Conservation (phyloP, 129 eudicot species). For the Chrysanthemum makinoi region DNA sequence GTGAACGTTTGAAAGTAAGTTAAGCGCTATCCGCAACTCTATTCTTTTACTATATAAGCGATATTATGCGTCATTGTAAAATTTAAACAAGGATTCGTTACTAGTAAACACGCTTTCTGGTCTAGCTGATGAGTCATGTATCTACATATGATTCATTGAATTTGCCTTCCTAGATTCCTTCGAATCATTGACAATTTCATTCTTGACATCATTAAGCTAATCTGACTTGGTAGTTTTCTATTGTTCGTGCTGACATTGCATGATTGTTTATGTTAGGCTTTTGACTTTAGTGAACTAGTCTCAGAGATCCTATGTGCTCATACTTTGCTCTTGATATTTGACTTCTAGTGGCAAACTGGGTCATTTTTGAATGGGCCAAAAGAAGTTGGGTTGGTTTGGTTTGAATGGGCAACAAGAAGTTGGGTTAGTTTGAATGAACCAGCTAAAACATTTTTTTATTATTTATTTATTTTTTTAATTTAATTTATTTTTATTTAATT, state of each 20-base stretch:
- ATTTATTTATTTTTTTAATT: no score
- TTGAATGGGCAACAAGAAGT: background rate
- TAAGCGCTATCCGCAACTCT: background rate
- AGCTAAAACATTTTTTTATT: no score
- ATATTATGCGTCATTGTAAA: background rate
- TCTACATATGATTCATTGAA: background rate
- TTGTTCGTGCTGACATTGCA: slow-evolving; percentile 11
- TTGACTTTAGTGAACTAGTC: background rate
- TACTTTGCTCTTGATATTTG: background rate
- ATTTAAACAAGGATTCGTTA: background rate
- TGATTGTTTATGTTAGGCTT: slow-evolving; percentile 7
- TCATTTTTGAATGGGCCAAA: background rate
- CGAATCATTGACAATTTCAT: slow-evolving; percentile 2
- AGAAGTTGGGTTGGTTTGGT: background rate
- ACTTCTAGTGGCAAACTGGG: background rate
- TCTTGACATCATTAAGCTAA: slow-evolving; percentile 13
- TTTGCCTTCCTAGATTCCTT: slow-evolving; percentile 14
- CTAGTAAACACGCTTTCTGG: slow-evolving; percentile 3
- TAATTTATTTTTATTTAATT: no score
- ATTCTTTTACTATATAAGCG: background rate
- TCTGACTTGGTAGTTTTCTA: background rate
- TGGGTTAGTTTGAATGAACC: background rate
- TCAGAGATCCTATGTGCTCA: slow-evolving; percentile 1
- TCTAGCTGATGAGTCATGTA: background rate
- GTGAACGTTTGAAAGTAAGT: slow-evolving; percentile 45